A percentile compares a stretch with the other conserved stretches of the same genome.
phyloP scores from a whole-genome alignment of 441 rosid species.

The Mallotus japonicus region DNA sequence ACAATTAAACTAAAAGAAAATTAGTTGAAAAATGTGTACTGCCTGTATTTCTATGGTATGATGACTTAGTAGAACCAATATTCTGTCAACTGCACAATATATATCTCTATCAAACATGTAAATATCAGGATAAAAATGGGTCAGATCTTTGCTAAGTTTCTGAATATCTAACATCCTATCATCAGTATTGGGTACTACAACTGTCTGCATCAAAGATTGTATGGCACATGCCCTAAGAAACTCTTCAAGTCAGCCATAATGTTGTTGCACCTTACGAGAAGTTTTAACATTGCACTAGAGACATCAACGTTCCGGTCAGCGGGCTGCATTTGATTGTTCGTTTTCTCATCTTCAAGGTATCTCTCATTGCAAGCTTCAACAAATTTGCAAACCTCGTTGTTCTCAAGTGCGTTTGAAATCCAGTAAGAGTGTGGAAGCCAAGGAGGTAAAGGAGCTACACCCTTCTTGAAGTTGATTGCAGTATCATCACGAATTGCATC shows the following conservation, averaged over 20 bases:
- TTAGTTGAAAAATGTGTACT: too few relatives aligned
- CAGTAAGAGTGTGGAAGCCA: conserved; percentile 19
- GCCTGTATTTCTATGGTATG: not conserved
- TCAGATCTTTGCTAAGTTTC: not conserved
- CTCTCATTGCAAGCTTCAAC: not conserved
- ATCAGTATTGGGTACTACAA: not conserved
- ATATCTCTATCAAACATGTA: not conserved
- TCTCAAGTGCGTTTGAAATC: not conserved
- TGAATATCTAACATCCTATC: not conserved
- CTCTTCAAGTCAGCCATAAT: conserved; percentile 27
- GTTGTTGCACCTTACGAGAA: conserved; percentile 5
- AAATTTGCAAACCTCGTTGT: too few relatives aligned
- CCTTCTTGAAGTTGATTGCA: too few relatives aligned
- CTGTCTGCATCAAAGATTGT: not conserved
- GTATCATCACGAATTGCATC: not conserved
- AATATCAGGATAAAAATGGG: not conserved
- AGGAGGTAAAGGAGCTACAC: conserved; percentile 20
- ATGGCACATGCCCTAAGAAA: conserved; percentile 31
- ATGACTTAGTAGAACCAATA: not conserved
- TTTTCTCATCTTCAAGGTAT: not conserved
- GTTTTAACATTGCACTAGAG: not conserved
- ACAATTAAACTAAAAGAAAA: too few relatives aligned
- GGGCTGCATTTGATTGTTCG: not conserved
- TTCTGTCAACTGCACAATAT: not conserved
- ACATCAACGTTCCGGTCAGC: not conserved